Conservation (phyloP, 2,329 filamentous ascomycete genomes). For the Aschersonia sp. region DNA sequence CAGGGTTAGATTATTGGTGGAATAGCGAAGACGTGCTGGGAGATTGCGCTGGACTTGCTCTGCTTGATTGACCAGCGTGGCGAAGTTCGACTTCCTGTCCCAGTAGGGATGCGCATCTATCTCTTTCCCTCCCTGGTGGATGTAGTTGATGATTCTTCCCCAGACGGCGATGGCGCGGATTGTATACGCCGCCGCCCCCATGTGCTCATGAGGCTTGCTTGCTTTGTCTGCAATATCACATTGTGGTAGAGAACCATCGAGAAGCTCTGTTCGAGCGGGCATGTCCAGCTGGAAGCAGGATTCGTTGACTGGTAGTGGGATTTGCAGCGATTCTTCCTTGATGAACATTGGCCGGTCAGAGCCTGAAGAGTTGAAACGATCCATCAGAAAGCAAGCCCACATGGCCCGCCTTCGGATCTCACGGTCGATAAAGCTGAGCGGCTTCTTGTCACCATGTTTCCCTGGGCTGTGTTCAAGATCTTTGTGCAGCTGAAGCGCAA, state of each 20-base stretch:
- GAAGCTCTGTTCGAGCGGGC: constrained; percentile 69
- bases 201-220: constrained; percentile 60
- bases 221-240: constrained; percentile 47
- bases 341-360: constrained; percentile 87
- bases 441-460: constrained; percentile 42
- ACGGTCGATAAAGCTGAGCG: constrained; percentile 78
- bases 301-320: constrained; percentile 84
- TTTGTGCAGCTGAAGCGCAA: constrained; percentile 83
- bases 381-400: constrained; percentile 98
- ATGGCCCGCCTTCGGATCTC: constrained; percentile 88
- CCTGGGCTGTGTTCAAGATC: constrained; percentile 71
- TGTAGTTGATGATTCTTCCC: constrained; percentile 78
- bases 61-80: constrained; percentile 52
- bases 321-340: constrained; percentile 74
- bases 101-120: constrained; percentile 66
- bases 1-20: constrained; percentile 64
- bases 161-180: constrained; percentile 75
- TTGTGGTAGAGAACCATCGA: constrained; percentile 56
- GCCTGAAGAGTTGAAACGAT: constrained; percentile 91
- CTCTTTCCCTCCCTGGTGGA: constrained; percentile 81
- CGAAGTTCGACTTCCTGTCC: constrained; percentile 65
- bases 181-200: constrained; percentile 88
- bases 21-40: constrained; percentile 60
- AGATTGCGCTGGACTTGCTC: constrained; percentile 55
- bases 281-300: constrained; percentile 84